A percentile compares a stretch with the other conserved stretches of the same genome.
Conservation (phyloP, 1,284 basidiomycete species). For the Pseudozyma sp. region DNA sequence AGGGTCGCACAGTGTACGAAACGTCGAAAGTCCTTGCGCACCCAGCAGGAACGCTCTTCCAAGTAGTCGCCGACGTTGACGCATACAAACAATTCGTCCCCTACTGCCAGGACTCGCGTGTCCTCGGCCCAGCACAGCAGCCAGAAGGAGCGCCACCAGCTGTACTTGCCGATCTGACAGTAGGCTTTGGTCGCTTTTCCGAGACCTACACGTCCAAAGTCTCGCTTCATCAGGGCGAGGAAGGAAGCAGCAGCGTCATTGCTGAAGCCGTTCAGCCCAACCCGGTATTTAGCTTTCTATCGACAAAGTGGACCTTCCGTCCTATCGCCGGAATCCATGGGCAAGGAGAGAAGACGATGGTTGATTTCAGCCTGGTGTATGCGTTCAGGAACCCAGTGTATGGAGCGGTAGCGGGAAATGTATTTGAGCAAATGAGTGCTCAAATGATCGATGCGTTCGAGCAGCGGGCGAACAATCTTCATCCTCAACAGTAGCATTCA, state of each 20-base stretch:
- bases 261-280: constrained; percentile 67
- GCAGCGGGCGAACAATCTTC: constrained; percentile 73
- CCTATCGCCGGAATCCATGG: constrained; percentile 5
- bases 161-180: constrained; percentile 81
- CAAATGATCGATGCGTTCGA: constrained; percentile 95
- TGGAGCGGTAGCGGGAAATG: constrained; percentile 81
- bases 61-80: constrained; percentile 85
- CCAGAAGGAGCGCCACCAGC: neutral
- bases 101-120: constrained; percentile 83
- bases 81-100: constrained; percentile 89
- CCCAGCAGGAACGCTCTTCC: constrained; percentile 78
- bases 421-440: constrained; percentile 86
- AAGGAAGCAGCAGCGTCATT: constrained; percentile 20
- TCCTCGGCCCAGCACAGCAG: constrained; percentile 71
- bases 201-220: constrained; percentile 91
- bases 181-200: constrained; percentile 86
- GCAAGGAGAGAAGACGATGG: constrained; percentile 20
- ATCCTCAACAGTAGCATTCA: constrained; percentile 1
- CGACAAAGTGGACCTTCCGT: constrained; percentile 75
- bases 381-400: constrained; percentile 89
- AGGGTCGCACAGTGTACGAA: constrained; percentile 39
- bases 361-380: constrained; percentile 75
- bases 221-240: constrained; percentile 77
- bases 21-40: constrained; percentile 28
- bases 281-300: constrained; percentile 85